A percentile compares a stretch with the other conserved stretches of the same genome.
phyloP scores from a whole-genome alignment of 1,284 basidiomycete genomes.

The Sanguinoderma infundibulare region DNA sequence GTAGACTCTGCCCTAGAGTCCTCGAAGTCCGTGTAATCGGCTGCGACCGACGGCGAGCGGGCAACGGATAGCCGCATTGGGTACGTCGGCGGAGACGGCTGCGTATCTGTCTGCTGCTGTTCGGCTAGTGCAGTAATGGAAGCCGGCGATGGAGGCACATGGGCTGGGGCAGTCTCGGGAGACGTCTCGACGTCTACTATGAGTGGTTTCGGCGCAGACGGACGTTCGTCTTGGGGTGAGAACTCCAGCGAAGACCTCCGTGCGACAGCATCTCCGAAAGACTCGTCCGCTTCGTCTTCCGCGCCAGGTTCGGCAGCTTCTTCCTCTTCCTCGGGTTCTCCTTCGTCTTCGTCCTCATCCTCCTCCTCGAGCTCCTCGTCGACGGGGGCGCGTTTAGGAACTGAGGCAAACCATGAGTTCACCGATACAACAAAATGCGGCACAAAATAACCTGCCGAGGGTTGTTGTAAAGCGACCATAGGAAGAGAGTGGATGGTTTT shows the following conservation, averaged over 20 bases:
- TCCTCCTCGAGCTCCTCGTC: conserved; percentile 56
- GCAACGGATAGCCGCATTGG: conserved; percentile 66
- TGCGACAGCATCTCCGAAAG: conserved; percentile 31
- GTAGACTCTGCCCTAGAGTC: conserved; percentile 57
- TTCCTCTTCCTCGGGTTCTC: conserved; percentile 36
- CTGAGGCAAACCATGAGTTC: not conserved
- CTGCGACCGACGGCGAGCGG: conserved; percentile 49
- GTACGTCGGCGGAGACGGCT: conserved; percentile 53
- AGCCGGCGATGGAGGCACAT: conserved; percentile 54
- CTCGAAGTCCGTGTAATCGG: conserved; percentile 58
- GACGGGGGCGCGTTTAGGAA: conserved; percentile 53
- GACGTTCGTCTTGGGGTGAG: conserved; percentile 32
- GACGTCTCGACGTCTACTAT: conserved; percentile 65
- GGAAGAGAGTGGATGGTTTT: too few species aligned
- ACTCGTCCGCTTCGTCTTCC: conserved; percentile 32
- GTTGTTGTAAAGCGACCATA: too few species aligned
- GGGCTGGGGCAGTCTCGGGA: conserved; percentile 48
- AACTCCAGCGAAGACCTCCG: conserved; percentile 26
- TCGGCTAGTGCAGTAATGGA: conserved; percentile 44
- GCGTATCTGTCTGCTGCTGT: conserved; percentile 43
- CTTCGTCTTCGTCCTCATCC: conserved; percentile 43
- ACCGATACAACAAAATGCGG: not conserved
- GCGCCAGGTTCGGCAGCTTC: conserved; percentile 35
- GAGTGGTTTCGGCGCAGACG: conserved; percentile 59
- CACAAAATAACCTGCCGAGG: too few species aligned